Conservation (phyloP, 2,329 filamentous ascomycete genomes). For the Lecanicillium sp. region DNA sequence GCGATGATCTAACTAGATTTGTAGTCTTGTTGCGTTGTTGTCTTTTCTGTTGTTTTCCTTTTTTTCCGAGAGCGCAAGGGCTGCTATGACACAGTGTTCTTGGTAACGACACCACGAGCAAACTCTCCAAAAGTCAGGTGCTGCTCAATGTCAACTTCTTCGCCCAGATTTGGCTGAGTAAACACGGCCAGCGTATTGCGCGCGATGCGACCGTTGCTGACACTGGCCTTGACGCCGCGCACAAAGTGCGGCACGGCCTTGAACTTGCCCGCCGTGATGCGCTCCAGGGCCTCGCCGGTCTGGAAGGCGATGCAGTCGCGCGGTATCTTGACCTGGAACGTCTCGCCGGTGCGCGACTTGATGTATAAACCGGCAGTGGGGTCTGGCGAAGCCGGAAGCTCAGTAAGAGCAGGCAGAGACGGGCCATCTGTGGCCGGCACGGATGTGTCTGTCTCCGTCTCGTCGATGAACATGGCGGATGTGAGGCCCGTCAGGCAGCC, state of each 20-base stretch:
- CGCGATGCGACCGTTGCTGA: constrained; percentile 51
- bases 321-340: constrained; percentile 89
- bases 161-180: constrained; percentile 88
- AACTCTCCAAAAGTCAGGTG: constrained; percentile 70
- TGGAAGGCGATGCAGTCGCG: constrained; percentile 91
- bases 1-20: too few species aligned
- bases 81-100: constrained; percentile 49
- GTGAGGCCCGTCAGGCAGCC: constrained; percentile 92
- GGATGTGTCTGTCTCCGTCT: constrained; percentile 41
- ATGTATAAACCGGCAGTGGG: constrained; percentile 89
- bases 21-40: too few species aligned
- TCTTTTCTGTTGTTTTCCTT: neutral
- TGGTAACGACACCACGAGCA: constrained; percentile 55
- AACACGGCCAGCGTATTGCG: constrained; percentile 93
- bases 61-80: too few species aligned
- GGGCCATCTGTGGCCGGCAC: constrained; percentile 23
- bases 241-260: constrained; percentile 96
- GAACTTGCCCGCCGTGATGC: constrained; percentile 87
- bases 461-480: constrained; percentile 93
- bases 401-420: constrained; percentile 50
- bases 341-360: constrained; percentile 71
- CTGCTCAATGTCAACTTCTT: constrained; percentile 64
- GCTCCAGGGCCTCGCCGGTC: constrained; percentile 84
- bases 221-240: constrained; percentile 59
- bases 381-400: constrained; percentile 73